A percentile compares a stretch with the other conserved stretches of the same genome.
These are phyloP conservation scores for Mucor piriformis DNA, from an alignment of 371 early-diverging fungal species.

Conservation along the genomic window DNA sequence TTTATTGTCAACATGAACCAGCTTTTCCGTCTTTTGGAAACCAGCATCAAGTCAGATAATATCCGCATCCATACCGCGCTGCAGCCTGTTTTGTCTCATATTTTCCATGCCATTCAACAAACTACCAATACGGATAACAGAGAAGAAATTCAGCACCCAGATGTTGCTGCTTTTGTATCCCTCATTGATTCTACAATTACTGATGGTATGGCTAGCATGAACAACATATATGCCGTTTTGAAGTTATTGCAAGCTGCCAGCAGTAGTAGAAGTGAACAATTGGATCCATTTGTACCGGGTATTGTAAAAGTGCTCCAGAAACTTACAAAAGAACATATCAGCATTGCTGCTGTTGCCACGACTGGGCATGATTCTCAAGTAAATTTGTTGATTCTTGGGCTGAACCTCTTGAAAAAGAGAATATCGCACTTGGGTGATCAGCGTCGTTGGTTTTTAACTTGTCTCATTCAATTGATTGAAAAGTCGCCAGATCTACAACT, in stretches of 20 bases:
- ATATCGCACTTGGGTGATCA: constrained; percentile 86
- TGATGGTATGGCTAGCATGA: constrained; percentile 68
- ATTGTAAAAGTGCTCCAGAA: constrained; percentile 83
- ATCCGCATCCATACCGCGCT: constrained; percentile 63
- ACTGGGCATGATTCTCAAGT: constrained; percentile 55
- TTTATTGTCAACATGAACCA: constrained; percentile 66
- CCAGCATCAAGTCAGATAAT: constrained; percentile 71
- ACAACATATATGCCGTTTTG: constrained; percentile 70
- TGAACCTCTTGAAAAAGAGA: constrained; percentile 77
- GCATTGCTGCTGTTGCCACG: constrained; percentile 30
- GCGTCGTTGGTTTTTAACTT: constrained; percentile 81
- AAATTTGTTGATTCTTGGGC: constrained; percentile 67
- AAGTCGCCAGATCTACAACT: constrained; percentile 75
- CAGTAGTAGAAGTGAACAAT: constrained; percentile 65
- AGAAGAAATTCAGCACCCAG: constrained; percentile 41
- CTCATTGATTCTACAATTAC: constrained; percentile 66
- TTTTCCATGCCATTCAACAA: constrained; percentile 61
- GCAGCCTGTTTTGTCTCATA: constrained; percentile 64
- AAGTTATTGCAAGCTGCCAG: constrained; percentile 76
- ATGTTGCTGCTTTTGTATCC: constrained; percentile 60
- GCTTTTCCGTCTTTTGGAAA: constrained; percentile 71
- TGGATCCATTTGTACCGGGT: constrained; percentile 78
- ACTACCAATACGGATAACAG: constrained; percentile 9
- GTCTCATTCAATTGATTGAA: constrained; percentile 84
- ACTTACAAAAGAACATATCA: constrained; percentile 80